These are phyloP conservation scores for Phallus indusiatus DNA, from an alignment of 768 basidiomycete genomes.

Conservation along the genomic window DNA sequence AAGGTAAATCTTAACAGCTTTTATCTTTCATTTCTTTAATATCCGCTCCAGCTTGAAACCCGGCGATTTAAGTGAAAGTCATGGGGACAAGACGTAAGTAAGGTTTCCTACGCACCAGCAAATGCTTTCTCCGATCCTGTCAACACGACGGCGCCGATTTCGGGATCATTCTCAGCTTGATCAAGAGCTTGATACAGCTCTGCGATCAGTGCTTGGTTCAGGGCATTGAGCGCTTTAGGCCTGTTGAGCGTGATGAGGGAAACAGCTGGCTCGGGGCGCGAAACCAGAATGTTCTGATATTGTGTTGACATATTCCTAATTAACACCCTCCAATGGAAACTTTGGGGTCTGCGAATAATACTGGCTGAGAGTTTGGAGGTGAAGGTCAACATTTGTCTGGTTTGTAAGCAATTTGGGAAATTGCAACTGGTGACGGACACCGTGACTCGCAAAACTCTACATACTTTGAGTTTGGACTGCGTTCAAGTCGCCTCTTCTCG, in stretches of 20 bases:
- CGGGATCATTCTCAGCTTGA: slow-evolving; percentile 59
- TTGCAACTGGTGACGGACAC: too few relatives aligned
- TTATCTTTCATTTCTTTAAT: slow-evolving; percentile 99
- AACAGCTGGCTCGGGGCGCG: slow-evolving; percentile 58
- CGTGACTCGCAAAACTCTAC: too few relatives aligned
- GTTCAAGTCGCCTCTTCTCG: too few relatives aligned
- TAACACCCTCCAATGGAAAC: background rate
- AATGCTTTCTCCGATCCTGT: slow-evolving; percentile 92
- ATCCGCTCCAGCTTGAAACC: slow-evolving; percentile 75
- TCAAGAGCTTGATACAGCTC: slow-evolving; percentile 75
- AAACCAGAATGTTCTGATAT: slow-evolving; percentile 61
- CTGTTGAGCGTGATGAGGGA: slow-evolving; percentile 82
- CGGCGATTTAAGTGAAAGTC: background rate
- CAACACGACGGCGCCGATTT: slow-evolving; percentile 76
- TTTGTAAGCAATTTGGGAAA: background rate
- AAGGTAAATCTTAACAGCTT: slow-evolving; percentile 40
- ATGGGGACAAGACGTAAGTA: background rate
- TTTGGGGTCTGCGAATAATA: background rate
- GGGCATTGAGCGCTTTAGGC: slow-evolving; percentile 84
- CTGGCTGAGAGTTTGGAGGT: background rate
- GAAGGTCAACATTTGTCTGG: background rate
- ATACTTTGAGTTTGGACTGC: too few relatives aligned
- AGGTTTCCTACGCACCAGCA: slow-evolving; percentile 51
- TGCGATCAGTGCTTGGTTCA: slow-evolving; percentile 68
- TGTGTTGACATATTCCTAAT: slow-evolving; percentile 4